Percentiles rank a stretch among this genome's conserved stretches.
phyloP scores from a whole-genome alignment of 164 flowering plant species.

The Annona cherimola region DNA sequence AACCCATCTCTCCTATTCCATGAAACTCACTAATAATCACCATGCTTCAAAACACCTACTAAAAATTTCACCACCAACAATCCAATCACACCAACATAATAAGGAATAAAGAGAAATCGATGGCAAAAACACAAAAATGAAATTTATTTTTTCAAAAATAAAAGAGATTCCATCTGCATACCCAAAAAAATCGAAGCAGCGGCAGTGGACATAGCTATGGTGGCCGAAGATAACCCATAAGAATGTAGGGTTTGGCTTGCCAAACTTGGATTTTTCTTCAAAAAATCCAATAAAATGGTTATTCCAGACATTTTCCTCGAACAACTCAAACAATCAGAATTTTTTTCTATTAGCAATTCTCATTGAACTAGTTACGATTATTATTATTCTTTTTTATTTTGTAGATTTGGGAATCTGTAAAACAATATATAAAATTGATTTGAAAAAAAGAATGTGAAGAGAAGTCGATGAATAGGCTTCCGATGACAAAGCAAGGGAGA shows the following conservation, averaged over 20 bases:
- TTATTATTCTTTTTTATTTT: no score
- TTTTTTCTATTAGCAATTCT: background rate
- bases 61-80: background rate
- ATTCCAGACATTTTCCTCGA: conserved; percentile 37
- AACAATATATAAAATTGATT: no score
- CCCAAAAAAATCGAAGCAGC: conserved; percentile 61
- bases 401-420: no score
- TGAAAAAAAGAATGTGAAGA: no score
- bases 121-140: background rate
- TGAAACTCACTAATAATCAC: background rate
- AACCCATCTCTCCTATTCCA: background rate
- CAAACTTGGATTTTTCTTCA: conserved; percentile 48
- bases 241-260: conserved; percentile 40
- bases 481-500: no score
- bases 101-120: background rate
- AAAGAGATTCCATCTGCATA: conserved; percentile 15
- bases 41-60: background rate
- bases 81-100: background rate
- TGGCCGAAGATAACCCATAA: conserved; percentile 36
- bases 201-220: conserved; percentile 47
- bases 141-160: background rate
- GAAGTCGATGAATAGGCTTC: no score
- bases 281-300: conserved; percentile 41
- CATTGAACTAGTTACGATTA: no score
- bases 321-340: background rate